Evolutionary conservation across 805 yeast genomes (phyloP), one percentile per base, ranked within the genome.

Genomic region (Saturnispora diversa): DNA sequence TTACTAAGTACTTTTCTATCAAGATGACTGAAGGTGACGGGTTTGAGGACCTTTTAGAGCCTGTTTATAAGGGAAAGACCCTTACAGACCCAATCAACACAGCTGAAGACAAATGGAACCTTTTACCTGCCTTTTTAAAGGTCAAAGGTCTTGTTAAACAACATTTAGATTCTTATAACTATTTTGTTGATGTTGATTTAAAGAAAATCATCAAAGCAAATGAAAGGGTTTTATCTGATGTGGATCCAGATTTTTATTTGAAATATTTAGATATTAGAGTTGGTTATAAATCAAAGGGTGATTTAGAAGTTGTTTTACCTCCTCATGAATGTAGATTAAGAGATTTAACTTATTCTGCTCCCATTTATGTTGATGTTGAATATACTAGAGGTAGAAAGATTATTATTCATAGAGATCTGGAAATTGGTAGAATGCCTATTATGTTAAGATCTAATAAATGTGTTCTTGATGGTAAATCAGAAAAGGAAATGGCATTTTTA

Each of bases 351-450:
- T 90, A 90, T 54, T 80, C 94, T 33, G 97, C 97, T 1, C 97
- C 97, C 2, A 84, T 90, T 28, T 84, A 80, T 53, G 98, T 90
- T 36, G 98, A 92, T 64, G 95, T 92, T 19, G 98, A 92, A 57
- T 92, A 92, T 58, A 92, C 97, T 0, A 74, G 97, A 58, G 98
- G 97, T 26, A 71, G 90, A 48, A 87, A 86, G 60, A 84, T 92
- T 59, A 84, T 90, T 50, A 76, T 85, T 69, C 90, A 86, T 52
- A 74, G 83, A 53, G 94, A 86, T 56, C 73, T 92, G 45, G 97
- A 88, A 58, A 90, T 92, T 45, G 99, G 98, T 26, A 75, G 95
- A 55, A 92, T 92, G 96, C 98, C 98, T n/a, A 80, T 92, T 54
- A 92, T 92, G 98, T 70, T 92, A 52, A 72, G 97, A 52, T 84